phyloP scores from a whole-genome alignment of 1,284 basidiomycete species.

The Sphagnurus paluster region DNA sequence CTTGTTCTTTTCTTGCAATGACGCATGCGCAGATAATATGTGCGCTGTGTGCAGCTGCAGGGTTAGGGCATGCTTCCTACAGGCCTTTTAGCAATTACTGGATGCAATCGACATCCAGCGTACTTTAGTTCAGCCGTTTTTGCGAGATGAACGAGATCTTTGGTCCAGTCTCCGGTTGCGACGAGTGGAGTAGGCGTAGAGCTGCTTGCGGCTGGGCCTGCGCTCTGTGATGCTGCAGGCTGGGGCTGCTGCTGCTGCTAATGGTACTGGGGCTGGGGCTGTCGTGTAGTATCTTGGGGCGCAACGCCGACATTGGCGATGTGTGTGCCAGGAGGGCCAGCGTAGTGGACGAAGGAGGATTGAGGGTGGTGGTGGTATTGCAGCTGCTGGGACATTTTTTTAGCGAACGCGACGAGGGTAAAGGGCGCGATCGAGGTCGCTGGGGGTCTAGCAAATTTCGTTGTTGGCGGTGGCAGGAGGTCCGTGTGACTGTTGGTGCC shows the following conservation, averaged over 20 bases:
- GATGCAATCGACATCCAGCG: too few relatives aligned
- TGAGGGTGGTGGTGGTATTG: conserved; percentile 38
- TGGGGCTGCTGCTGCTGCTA: conserved; percentile 22
- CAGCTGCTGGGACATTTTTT: conserved; percentile 39
- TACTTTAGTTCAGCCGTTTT: conserved; percentile 83
- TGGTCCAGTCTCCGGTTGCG: conserved; percentile 80
- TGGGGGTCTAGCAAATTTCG: conserved; percentile 24
- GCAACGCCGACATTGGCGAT: conserved; percentile 20
- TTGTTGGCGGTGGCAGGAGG: conserved; percentile 19
- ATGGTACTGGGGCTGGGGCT: conserved; percentile 18
- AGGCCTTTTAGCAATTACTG: too few relatives aligned
- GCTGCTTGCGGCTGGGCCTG: conserved; percentile 10
- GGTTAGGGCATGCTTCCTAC: conserved; percentile 81
- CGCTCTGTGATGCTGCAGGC: conserved; percentile 15
- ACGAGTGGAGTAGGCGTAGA: conserved; percentile 46
- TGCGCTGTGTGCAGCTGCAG: conserved; percentile 83
- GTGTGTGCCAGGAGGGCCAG: conserved; percentile 27
- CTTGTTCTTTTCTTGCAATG: conserved; percentile 71
- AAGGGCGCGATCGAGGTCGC: conserved; percentile 28
- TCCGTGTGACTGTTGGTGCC: neutral
- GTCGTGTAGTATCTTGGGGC: conserved; percentile 22
- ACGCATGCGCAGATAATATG: conserved; percentile 76
- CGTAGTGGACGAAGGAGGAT: conserved; percentile 43
- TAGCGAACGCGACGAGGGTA: conserved; percentile 17
- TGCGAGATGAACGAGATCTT: conserved; percentile 77